Evolutionary conservation across 345 rosid genomes (phyloP).

Genomic region (Limnanthes douglasii): DNA sequence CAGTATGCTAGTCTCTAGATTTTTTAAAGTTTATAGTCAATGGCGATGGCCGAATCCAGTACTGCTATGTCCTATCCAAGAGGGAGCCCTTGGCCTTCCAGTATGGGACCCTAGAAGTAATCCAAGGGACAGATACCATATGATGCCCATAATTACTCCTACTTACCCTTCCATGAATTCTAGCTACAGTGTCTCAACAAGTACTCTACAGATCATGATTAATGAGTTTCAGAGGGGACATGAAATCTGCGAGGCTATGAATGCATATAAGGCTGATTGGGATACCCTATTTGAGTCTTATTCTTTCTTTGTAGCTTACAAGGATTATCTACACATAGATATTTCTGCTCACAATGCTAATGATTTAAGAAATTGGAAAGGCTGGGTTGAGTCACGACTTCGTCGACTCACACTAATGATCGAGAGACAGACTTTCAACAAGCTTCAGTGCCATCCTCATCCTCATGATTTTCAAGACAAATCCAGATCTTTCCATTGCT

Average conservation of each 20-base stretch:
- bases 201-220: constrained; percentile 80
- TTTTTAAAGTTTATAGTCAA: constrained; percentile 82
- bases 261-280: constrained; percentile 69
- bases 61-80: constrained; percentile 78
- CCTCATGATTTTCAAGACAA: constrained; percentile 72
- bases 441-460: constrained; percentile 95
- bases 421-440: constrained; percentile 71
- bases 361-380: constrained; percentile 90
- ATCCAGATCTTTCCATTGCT: constrained; percentile 51
- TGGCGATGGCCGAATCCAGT: constrained; percentile 99
- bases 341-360: constrained; percentile 67
- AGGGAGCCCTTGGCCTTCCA: constrained; percentile 81
- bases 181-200: constrained; percentile 85
- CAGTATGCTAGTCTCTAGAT: constrained; percentile 79
- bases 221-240: constrained; percentile 90
- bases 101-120: constrained; percentile 96
- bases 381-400: constrained; percentile 98
- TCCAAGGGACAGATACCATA: constrained; percentile 66
- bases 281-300: constrained; percentile 73
- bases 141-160: constrained; percentile 98
- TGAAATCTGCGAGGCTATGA: constrained; percentile 98
- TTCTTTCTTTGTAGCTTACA: constrained; percentile 89
- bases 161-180: constrained; percentile 98
- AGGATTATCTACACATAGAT: constrained; percentile 79
- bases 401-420: constrained; percentile 91